A percentile compares a stretch with the other conserved stretches of the same genome.
These are phyloP conservation scores for Aspergillus calidoustus DNA, from an alignment of 2,329 filamentous ascomycete genomes.

Conservation along the genomic window DNA sequence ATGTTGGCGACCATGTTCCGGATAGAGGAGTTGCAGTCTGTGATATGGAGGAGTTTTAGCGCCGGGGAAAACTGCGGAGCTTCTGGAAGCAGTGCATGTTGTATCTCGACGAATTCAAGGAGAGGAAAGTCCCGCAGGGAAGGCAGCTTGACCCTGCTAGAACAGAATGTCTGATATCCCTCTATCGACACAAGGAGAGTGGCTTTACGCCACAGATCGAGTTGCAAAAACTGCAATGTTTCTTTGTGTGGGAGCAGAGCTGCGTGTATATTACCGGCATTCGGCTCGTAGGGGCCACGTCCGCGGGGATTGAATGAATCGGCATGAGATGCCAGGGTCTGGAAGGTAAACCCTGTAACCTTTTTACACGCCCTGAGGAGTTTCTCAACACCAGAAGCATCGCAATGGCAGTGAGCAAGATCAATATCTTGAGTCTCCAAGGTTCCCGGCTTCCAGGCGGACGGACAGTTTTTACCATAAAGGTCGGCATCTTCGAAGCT, in stretches of 20 bases:
- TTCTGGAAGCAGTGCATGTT: constrained; percentile 27
- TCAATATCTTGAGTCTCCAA: constrained; percentile 10
- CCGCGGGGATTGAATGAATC: background rate
- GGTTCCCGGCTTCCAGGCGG: constrained; percentile 15
- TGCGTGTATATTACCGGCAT: constrained; percentile 20
- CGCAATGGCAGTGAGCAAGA: constrained; percentile 21
- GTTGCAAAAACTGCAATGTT: constrained; percentile 21
- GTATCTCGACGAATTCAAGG: constrained; percentile 22
- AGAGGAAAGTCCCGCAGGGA: constrained; percentile 28
- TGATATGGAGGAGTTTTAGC: constrained; percentile 23
- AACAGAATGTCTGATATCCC: constrained; percentile 12
- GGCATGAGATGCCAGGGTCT: constrained; percentile 13
- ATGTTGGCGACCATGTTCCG: constrained; percentile 24
- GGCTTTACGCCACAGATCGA: constrained; percentile 19
- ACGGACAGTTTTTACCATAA: constrained; percentile 11
- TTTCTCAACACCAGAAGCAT: constrained; percentile 15
- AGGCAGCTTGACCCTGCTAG: constrained; percentile 19
- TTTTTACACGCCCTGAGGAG: constrained; percentile 22
- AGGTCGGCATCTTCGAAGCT: constrained; percentile 25
- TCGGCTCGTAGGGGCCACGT: background rate
- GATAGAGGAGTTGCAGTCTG: constrained; percentile 30
- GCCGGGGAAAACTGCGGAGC: constrained; percentile 27
- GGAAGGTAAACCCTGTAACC: constrained; percentile 20
- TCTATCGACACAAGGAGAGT: constrained; percentile 5
- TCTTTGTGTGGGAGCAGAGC: constrained; percentile 28